phyloP scores from a whole-genome alignment of 768 basidiomycete genomes.

The Kwoniella mangroviensis region DNA sequence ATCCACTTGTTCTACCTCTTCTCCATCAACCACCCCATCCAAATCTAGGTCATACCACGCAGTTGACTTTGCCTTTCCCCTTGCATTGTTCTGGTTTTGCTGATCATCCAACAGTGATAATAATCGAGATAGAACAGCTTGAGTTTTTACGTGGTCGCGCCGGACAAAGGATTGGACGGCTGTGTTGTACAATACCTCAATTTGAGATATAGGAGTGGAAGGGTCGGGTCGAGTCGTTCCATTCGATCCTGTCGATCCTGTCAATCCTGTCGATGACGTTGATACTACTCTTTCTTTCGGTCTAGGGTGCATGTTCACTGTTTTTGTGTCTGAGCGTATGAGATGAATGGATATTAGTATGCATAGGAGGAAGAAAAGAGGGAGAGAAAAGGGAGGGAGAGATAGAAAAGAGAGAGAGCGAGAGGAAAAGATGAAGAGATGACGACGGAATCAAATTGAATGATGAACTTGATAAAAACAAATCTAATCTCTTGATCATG shows the following conservation, averaged over 20 bases:
- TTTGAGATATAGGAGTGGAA: conserved; percentile 24
- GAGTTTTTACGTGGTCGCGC: conserved; percentile 45
- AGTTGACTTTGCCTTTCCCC: not conserved
- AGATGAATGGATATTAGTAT: not conserved
- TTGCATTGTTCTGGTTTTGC: not conserved
- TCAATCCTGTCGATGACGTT: conserved; percentile 3
- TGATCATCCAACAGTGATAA: conserved; percentile 6
- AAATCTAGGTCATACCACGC: conserved; percentile 33
- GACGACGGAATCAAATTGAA: conserved; percentile 25
- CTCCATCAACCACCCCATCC: not conserved
- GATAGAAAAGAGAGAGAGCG: not conserved
- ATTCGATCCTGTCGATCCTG: conserved; percentile 5
- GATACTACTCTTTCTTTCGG: conserved; percentile 4
- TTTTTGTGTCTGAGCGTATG: not conserved
- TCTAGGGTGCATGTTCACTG: conserved; percentile 11
- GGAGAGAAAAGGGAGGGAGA: not conserved
- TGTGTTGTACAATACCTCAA: conserved; percentile 49
- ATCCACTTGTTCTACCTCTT: not conserved
- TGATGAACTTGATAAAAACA: not conserved
- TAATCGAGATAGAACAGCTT: conserved; percentile 33
- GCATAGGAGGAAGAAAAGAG: not conserved
- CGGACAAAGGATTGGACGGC: conserved; percentile 51
- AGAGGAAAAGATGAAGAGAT: not conserved
- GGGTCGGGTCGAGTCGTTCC: conserved; percentile 1
- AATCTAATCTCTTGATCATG: not conserved